Conservation (phyloP, 2,329 filamentous ascomycete genomes). For the Epichloe scottii region DNA sequence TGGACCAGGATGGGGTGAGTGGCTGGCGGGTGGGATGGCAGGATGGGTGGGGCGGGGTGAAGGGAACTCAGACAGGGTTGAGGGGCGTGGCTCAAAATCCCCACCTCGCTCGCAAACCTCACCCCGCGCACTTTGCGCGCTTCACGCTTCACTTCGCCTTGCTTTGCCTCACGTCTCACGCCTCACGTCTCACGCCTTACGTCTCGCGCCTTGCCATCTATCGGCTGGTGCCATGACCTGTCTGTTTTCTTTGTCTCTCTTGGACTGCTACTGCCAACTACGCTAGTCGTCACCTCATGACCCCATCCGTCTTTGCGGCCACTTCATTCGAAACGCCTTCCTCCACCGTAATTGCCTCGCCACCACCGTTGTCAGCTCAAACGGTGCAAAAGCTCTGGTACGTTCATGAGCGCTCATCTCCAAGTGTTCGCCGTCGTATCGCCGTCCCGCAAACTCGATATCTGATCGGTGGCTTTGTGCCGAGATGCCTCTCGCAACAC, state of each 20-base stretch:
- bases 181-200: background rate
- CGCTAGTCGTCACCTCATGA: background rate
- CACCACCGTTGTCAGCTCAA: background rate
- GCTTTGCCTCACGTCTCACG: background rate
- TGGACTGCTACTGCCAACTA: background rate
- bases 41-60: background rate
- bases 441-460: background rate
- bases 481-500: background rate
- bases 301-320: too few species aligned
- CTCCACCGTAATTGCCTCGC: background rate
- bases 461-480: background rate
- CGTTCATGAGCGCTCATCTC: background rate
- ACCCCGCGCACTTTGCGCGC: background rate
- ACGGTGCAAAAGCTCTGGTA: background rate
- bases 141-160: background rate
- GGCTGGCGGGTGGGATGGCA: background rate
- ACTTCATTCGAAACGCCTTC: background rate
- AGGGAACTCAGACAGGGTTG: background rate
- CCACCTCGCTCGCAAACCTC: background rate
- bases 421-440: background rate
- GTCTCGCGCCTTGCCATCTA: background rate
- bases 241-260: background rate
- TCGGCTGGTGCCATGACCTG: background rate
- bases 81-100: background rate
- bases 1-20: background rate